Conservation (phyloP, 306 rosid species). For the Adenanthera pavonina region DNA sequence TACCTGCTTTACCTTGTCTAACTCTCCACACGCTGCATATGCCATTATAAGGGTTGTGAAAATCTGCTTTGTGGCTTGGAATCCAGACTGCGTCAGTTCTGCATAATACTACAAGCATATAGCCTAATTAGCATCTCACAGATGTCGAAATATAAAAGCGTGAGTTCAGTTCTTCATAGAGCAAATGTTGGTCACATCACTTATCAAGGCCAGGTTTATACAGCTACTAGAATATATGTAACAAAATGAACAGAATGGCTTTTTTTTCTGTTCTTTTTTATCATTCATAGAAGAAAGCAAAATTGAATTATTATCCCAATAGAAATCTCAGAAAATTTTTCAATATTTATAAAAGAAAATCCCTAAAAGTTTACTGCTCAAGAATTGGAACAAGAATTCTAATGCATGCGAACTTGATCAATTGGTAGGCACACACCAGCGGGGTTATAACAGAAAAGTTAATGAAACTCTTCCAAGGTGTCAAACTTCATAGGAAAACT, state of each 20-base stretch:
- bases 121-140: conserved; percentile 33
- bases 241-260: background rate
- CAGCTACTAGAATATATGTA: conserved; percentile 18
- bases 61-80: conserved; percentile 54
- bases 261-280: background rate
- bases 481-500: background rate
- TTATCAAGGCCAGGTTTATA: conserved; percentile 18
- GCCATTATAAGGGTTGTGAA: conserved; percentile 71
- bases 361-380: background rate
- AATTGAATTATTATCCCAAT: background rate
- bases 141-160: conserved; percentile 28
- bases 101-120: conserved; percentile 64
- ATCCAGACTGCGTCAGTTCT: conserved; percentile 56
- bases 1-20: conserved; percentile 88
- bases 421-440: background rate
- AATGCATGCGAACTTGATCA: background rate
- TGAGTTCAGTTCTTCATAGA: background rate
- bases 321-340: background rate
- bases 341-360: background rate
- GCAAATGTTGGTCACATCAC: conserved; percentile 13
- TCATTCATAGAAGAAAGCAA: conserved; percentile 15
- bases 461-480: background rate
- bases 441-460: background rate
- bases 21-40: conserved; percentile 70
- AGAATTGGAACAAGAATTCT: background rate